Conservation (phyloP, 768 basidiomycete genomes). For the Fistulinella prunicolor region DNA sequence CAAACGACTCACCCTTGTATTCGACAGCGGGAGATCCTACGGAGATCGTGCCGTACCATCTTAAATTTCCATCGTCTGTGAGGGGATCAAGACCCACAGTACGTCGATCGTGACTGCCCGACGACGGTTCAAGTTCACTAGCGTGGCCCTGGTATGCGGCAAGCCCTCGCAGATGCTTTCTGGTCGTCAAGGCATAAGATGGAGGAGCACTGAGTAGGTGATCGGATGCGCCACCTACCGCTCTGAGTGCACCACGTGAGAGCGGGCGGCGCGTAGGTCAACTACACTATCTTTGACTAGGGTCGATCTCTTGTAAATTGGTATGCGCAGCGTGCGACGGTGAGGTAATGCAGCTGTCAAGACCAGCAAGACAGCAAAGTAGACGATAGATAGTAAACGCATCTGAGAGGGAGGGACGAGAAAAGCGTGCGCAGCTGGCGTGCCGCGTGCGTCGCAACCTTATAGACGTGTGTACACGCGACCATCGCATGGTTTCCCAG, state of each 20-base stretch:
- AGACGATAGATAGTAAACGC: constrained; percentile 5
- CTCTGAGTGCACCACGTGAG: constrained; percentile 15
- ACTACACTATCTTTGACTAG: constrained; percentile 14
- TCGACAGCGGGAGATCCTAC: constrained; percentile 25
- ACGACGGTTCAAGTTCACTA: background rate
- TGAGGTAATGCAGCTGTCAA: constrained; percentile 17
- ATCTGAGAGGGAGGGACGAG: constrained; percentile 7
- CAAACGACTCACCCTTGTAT: constrained; percentile 14
- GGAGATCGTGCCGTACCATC: constrained; percentile 26
- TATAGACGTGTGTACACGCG: background rate
- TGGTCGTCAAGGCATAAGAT: constrained; percentile 9
- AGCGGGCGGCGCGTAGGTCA: constrained; percentile 12
- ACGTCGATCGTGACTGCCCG: constrained; percentile 3
- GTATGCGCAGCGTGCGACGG: constrained; percentile 12
- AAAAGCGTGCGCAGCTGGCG: background rate
- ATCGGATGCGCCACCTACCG: constrained; percentile 6
- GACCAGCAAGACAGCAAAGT: constrained; percentile 10
- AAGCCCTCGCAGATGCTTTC: constrained; percentile 19
- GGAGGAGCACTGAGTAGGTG: background rate
- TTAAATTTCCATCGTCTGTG: constrained; percentile 8
- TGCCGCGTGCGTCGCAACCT: background rate
- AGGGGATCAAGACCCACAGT: constrained; percentile 9
- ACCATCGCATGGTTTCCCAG: background rate
- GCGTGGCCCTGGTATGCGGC: constrained; percentile 6
- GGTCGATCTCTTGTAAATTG: constrained; percentile 15